Evolutionary conservation across 805 yeast species (phyloP).

Genomic region (Candida patagonica): DNA sequence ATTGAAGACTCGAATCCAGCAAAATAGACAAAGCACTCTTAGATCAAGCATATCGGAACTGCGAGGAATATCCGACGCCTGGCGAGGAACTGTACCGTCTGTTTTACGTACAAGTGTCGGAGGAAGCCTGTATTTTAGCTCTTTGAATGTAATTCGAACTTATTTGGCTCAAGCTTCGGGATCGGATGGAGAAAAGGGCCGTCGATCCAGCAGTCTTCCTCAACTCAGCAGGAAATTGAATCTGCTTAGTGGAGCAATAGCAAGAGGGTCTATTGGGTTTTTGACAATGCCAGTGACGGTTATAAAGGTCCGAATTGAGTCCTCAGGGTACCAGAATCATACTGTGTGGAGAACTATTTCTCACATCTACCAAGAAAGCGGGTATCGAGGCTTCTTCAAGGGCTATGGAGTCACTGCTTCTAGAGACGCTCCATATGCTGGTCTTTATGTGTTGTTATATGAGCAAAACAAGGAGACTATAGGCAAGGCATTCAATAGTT

Average conservation of each 20-base stretch:
- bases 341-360: conserved; percentile 52
- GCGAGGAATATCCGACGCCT: conserved; percentile 38
- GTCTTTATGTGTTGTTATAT: conserved; percentile 77
- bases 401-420: conserved; percentile 84
- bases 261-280: conserved; percentile 75
- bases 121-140: conserved; percentile 74
- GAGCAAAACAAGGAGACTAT: conserved; percentile 54
- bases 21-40: conserved; percentile 26
- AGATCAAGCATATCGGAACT: conserved; percentile 18
- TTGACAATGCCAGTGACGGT: conserved; percentile 93
- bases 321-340: conserved; percentile 60
- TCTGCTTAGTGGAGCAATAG: conserved; percentile 62
- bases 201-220: conserved; percentile 40
- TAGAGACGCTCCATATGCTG: conserved; percentile 96
- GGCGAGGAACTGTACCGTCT: conserved; percentile 94
- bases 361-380: conserved; percentile 44
- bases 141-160: conserved; percentile 51
- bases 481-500: conserved; percentile 24
- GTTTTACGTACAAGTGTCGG: conserved; percentile 86
- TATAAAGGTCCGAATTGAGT: conserved; percentile 81
- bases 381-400: conserved; percentile 64
- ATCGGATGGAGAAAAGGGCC: not conserved
- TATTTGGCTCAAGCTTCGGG: not conserved
- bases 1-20: conserved; percentile 80
- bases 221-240: conserved; percentile 62